These are phyloP conservation scores for Fusarium longipes DNA, from an alignment of 2,329 filamentous ascomycete species.

Conservation along the genomic window DNA sequence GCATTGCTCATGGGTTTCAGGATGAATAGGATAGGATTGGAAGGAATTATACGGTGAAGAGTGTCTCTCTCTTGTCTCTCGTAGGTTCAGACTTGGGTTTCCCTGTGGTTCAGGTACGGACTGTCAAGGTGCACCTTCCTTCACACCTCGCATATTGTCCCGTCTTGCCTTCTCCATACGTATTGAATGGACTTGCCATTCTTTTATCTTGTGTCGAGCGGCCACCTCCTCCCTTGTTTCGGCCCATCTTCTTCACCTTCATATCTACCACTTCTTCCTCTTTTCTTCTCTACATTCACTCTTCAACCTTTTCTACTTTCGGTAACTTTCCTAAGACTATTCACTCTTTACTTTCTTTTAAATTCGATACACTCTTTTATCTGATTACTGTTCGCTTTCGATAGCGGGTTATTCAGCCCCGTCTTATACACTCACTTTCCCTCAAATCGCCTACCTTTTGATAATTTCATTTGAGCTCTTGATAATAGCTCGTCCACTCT, in stretches of 20 bases:
- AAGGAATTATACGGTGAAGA: slow-evolving; percentile 3
- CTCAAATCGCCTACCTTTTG: slow-evolving; percentile 16
- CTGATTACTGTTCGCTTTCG: slow-evolving; percentile 25
- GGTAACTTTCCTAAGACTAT: slow-evolving; percentile 26
- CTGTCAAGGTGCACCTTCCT: neutral
- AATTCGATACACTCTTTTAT: slow-evolving; percentile 32
- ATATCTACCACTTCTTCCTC: slow-evolving; percentile 5
- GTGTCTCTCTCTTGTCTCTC: slow-evolving; percentile 10
- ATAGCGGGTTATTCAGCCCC: slow-evolving; percentile 18
- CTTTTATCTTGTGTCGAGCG: neutral
- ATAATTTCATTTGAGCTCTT: slow-evolving; percentile 22
- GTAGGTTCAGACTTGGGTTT: neutral
- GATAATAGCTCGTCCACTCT: slow-evolving; percentile 28
- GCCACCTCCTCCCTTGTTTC: slow-evolving; percentile 3
- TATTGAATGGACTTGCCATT: neutral
- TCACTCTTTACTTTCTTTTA: slow-evolving; percentile 20
- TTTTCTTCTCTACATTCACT: slow-evolving; percentile 13
- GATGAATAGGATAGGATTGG: neutral
- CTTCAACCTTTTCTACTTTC: slow-evolving; percentile 11
- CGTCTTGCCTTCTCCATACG: slow-evolving; percentile 6
- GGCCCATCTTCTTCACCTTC: neutral
- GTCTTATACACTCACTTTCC: slow-evolving; percentile 16
- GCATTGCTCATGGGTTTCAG: neutral
- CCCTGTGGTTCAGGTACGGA: neutral
- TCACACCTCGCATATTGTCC: slow-evolving; percentile 6